Evolutionary conservation across 768 basidiomycete species (phyloP).

Genomic region (Mycena leptocephala): DNA sequence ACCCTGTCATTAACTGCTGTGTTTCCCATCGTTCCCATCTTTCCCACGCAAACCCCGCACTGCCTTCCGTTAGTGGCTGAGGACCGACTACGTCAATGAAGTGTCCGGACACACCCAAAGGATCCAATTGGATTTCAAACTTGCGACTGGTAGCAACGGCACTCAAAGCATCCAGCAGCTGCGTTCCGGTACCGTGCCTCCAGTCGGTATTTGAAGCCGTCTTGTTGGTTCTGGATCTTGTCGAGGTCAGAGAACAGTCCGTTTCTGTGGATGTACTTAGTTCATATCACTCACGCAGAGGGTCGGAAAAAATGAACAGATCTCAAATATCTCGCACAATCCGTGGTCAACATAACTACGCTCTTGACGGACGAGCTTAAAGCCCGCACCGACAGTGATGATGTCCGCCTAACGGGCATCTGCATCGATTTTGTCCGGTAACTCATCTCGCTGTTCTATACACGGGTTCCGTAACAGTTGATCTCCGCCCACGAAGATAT

Average conservation of each 20-base stretch:
- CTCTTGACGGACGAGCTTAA: slow-evolving; percentile 10
- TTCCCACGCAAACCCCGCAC: background rate
- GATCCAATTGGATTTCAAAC: background rate
- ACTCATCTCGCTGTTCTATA: background rate
- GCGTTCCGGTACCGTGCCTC: background rate
- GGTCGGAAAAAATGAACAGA: slow-evolving; percentile 12
- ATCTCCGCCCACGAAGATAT: background rate
- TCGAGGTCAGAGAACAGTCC: background rate
- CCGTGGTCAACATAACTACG: background rate
- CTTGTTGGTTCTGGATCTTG: background rate
- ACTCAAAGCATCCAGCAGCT: background rate
- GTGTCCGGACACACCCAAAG: no score
- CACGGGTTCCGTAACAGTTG: background rate
- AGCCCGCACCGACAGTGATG: background rate
- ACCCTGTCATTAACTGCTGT: background rate
- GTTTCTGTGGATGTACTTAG: background rate
- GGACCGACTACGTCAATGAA: no score
- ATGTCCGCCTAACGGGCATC: background rate
- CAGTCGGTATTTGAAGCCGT: slow-evolving; percentile 4
- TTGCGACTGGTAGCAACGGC: background rate
- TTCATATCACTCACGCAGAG: background rate
- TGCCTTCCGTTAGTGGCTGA: no score
- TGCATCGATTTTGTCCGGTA: slow-evolving; percentile 2
- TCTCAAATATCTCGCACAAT: slow-evolving; percentile 11
- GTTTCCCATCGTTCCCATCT: background rate